These are phyloP conservation scores for Diplotaxis tenuifolia DNA, from an alignment of 345 rosid species.

Conservation along the genomic window DNA sequence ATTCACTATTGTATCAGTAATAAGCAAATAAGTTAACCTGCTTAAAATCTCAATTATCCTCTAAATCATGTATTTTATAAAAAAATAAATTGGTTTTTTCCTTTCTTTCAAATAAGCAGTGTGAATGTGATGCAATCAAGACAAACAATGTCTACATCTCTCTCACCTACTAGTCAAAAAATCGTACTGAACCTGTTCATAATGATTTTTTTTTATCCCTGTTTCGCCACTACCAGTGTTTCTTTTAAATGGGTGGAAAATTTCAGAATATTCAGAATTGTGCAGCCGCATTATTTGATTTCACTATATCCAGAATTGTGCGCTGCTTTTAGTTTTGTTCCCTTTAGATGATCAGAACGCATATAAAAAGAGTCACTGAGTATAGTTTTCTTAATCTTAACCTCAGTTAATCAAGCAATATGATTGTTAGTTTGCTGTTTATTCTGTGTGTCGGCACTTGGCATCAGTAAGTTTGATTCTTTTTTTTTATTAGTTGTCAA, in stretches of 20 bases:
- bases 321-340: no score
- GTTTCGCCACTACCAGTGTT: conserved; percentile 10
- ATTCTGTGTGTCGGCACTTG: neutral
- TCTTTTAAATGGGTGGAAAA: neutral
- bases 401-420: neutral
- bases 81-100: no score
- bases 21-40: neutral
- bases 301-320: neutral
- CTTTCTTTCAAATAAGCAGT: neutral
- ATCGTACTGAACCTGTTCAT: conserved; percentile 4
- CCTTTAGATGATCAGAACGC: no score
- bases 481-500: neutral
- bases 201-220: conserved; percentile 13
- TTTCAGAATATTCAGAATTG: neutral
- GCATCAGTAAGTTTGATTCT: neutral
- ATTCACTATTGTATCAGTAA: neutral
- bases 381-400: neutral
- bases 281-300: neutral
- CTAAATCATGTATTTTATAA: no score
- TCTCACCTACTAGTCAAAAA: conserved; percentile 6
- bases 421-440: neutral
- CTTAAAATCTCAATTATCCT: neutral
- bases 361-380: no score
- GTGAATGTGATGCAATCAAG: neutral
- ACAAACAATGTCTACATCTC: neutral